Evolutionary conservation across 164 flowering plant genomes (phyloP), one percentile per base, ranked within the genome.

Genomic region (Brasenia schreberi): DNA sequence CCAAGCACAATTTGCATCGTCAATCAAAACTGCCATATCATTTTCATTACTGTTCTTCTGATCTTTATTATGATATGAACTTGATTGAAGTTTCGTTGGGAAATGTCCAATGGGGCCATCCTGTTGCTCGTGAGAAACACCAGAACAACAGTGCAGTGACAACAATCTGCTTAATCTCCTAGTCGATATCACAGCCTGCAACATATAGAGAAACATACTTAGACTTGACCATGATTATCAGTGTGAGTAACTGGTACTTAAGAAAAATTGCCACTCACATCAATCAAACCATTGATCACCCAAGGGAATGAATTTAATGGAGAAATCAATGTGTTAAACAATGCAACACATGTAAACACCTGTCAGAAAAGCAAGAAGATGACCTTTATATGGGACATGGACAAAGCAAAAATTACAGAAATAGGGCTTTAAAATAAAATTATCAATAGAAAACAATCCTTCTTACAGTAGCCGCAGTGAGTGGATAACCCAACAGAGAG

Each of bases 271-370:
- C n/a, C n/a, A 84, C 98, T 87, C 72, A 93, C 98, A 82, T 94
- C 98, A 74, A 94, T 89, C 71, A 94, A 68, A 66, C 98, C 98
- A 76, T 94, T 94, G 62, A 94, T 94, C 75, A 90, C 98, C 98
- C 98, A 94, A 12, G 97, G 98, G 56, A 94, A 94, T 68, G 98
- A 90, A 78, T 94, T 94, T 45, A 94, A 78, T 58, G 98, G 98
- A 81, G 98, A 90, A 63, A 94, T 90, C 76, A 94, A 74, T 43
- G 80, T 84, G 70, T 94, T 94, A 69, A 94, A 94, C 68, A 94
- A 73, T 64, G 96, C 94, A 70, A 94, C 86, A 81, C 98, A 94
- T 53, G 98, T 94, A 79, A 94, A 94, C 69, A 89, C 98, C 98
- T 93, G 90, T 70, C 86, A 78, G 63, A 42, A 66, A 62, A 49